Evolutionary conservation across 2,329 filamentous ascomycete species (phyloP).

Genomic region (Diaporthe aspalathi): DNA sequence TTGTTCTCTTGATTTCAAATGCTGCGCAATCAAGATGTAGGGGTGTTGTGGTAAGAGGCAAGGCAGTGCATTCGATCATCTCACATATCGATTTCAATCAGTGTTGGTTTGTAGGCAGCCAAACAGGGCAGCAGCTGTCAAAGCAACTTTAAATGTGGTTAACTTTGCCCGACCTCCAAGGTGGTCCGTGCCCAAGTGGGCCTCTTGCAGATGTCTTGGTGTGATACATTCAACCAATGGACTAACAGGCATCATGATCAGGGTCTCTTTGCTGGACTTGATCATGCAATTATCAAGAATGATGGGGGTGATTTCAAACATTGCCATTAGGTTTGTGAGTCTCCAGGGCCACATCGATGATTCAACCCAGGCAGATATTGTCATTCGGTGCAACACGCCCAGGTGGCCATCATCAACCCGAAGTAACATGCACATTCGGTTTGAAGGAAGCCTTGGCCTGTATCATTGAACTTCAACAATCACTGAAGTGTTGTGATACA

Average conservation of each 20-base stretch:
- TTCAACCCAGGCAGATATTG: too few species aligned
- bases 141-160: background rate
- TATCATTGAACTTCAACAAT: background rate
- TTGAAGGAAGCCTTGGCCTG: background rate
- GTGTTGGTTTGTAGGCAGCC: background rate
- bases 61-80: background rate
- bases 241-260: background rate
- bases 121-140: background rate
- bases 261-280: background rate
- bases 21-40: background rate
- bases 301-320: too few species aligned
- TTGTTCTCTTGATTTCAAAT: background rate
- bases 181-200: slow-evolving; percentile 5
- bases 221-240: background rate
- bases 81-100: background rate
- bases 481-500: background rate
- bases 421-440: too few species aligned
- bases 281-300: background rate
- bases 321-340: too few species aligned
- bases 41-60: background rate
- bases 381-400: too few species aligned
- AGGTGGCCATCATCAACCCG: too few species aligned
- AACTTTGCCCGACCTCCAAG: background rate
- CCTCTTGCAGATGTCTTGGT: slow-evolving; percentile 15
- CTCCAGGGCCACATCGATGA: too few species aligned